Conservation (phyloP, 208 protist species). For the Leishmania turanica region DNA sequence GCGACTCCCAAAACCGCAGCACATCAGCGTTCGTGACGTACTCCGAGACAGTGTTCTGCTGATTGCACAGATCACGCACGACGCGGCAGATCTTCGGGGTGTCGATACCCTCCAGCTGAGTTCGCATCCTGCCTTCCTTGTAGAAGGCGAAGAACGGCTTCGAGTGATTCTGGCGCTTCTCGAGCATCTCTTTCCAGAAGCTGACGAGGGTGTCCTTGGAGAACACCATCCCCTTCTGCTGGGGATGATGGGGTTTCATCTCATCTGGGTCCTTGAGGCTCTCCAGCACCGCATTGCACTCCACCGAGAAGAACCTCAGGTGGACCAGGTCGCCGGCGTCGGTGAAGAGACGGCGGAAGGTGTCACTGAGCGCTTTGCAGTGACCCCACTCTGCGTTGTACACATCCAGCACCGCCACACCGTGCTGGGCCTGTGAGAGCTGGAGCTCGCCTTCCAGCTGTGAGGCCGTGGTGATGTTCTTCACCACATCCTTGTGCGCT, state of each 20-base stretch:
- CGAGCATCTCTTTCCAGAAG: constrained; percentile 71
- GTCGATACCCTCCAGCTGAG: constrained; percentile 80
- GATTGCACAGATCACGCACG: constrained; percentile 74
- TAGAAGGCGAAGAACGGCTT: constrained; percentile 91
- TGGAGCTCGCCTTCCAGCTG: constrained; percentile 84
- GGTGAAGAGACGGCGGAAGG: constrained; percentile 84
- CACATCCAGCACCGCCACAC: constrained; percentile 84
- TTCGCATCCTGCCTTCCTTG: constrained; percentile 81
- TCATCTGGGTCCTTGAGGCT: constrained; percentile 56
- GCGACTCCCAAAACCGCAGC: constrained; percentile 71
- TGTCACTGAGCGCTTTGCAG: constrained; percentile 83
- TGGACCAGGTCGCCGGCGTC: constrained; percentile 78
- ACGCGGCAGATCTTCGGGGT: constrained; percentile 82
- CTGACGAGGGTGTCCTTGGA: constrained; percentile 59
- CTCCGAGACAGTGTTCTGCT: constrained; percentile 72
- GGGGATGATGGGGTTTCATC: constrained; percentile 11
- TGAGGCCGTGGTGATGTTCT: constrained; percentile 64
- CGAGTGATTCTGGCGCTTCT: constrained; percentile 67
- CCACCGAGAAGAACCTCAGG: constrained; percentile 85
- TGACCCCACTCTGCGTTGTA: constrained; percentile 91
- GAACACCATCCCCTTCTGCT: constrained; percentile 48
- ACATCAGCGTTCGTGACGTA: constrained; percentile 75
- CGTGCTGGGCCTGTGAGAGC: constrained; percentile 78
- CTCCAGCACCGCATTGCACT: constrained; percentile 84
- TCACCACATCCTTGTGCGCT: constrained; percentile 77